Conservation (phyloP, 2,329 filamentous ascomycete genomes). For the Penicillium sp. region DNA sequence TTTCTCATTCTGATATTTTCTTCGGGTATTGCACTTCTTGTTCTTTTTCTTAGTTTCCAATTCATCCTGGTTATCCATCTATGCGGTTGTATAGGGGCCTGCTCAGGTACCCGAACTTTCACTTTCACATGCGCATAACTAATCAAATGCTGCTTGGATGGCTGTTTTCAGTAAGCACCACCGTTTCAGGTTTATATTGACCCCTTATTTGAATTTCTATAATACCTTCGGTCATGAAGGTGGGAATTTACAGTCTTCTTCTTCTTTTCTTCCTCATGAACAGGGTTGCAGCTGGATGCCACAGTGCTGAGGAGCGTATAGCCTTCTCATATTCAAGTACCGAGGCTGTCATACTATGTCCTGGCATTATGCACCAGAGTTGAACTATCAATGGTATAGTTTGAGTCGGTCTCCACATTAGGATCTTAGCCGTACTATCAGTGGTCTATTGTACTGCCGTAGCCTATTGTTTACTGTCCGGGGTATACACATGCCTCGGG, state of each 20-base stretch:
- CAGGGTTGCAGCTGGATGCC: slow-evolving; percentile 1
- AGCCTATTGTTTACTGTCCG: background rate
- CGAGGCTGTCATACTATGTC: slow-evolving; percentile 3
- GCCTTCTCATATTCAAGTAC: background rate
- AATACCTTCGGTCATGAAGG: background rate
- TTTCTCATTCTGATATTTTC: background rate
- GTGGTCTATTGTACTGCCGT: background rate
- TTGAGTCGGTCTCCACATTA: background rate
- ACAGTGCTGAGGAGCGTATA: background rate
- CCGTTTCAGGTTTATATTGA: background rate
- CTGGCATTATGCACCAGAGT: background rate
- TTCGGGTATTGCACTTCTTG: background rate
- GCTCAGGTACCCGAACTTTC: background rate
- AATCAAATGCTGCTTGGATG: background rate
- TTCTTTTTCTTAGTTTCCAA: background rate
- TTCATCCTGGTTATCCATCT: background rate
- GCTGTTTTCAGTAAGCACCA: background rate
- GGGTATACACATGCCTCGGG: background rate
- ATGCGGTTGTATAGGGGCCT: background rate
- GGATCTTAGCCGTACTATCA: background rate
- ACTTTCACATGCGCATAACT: slow-evolving; percentile 8
- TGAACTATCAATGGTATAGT: background rate
- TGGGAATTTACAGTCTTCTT: background rate
- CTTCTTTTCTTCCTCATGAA: background rate
- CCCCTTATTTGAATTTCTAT: background rate